A percentile compares a stretch with the other conserved stretches of the same genome.
phyloP scores from a whole-genome alignment of 495 filamentous ascomycete genomes.

The Pyronema domesticum region DNA sequence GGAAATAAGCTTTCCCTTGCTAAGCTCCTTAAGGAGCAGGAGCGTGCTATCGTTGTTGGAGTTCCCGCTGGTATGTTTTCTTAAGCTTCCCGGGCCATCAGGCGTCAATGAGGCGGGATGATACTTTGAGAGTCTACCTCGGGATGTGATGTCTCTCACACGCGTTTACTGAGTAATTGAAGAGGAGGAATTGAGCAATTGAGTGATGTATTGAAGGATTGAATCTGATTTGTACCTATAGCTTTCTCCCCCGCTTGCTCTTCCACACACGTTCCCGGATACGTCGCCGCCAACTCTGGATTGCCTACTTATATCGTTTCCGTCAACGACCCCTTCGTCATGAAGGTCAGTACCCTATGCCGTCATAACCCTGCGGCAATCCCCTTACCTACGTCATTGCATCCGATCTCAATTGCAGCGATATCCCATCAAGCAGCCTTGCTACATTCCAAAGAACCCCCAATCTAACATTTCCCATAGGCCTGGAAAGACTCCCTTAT shows the following conservation, averaged over 20 bases:
- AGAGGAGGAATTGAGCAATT: background rate
- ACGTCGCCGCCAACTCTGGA: conserved; percentile 57
- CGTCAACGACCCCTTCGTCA: conserved; percentile 89
- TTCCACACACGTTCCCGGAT: conserved; percentile 60
- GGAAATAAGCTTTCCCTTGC: conserved; percentile 78
- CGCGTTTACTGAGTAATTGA: no score
- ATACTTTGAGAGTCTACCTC: background rate
- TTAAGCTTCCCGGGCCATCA: background rate
- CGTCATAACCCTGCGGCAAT: background rate
- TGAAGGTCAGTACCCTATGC: conserved; percentile 33
- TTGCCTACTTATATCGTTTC: conserved; percentile 71
- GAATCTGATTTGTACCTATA: conserved; percentile 23
- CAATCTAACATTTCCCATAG: background rate
- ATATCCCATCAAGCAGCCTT: background rate
- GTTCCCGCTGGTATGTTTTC: conserved; percentile 49
- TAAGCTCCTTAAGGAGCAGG: conserved; percentile 46
- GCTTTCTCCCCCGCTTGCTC: conserved; percentile 49
- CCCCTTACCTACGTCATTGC: background rate
- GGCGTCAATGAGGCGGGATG: background rate
- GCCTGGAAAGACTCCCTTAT: conserved; percentile 15
- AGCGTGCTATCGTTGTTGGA: conserved; percentile 62
- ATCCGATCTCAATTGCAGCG: no score
- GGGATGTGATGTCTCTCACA: no score
- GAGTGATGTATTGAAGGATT: background rate
- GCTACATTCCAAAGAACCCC: no score